Evolutionary conservation across 2,329 filamentous ascomycete species (phyloP).

Genomic region (Colletotrichum agaves): DNA sequence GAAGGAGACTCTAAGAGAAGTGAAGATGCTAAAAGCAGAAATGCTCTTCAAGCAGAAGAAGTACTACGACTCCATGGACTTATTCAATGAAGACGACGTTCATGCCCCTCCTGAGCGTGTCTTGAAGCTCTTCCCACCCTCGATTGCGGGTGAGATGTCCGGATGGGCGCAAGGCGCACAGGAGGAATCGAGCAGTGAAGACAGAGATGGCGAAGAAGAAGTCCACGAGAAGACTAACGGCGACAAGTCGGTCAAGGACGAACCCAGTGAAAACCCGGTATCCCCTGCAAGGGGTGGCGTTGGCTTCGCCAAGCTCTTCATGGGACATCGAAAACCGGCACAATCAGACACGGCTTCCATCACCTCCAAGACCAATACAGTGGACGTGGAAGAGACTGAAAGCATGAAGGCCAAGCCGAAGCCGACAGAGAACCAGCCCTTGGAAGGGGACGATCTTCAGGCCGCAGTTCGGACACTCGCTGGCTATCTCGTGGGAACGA

Average conservation of each 20-base stretch:
- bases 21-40: slow-evolving; percentile 93
- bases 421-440: slow-evolving; percentile 58
- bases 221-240: slow-evolving; percentile 47
- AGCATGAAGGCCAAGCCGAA: slow-evolving; percentile 60
- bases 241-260: slow-evolving; percentile 44
- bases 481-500: slow-evolving; percentile 88
- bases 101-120: slow-evolving; percentile 90
- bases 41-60: slow-evolving; percentile 83
- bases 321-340: slow-evolving; percentile 58
- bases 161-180: slow-evolving; percentile 56
- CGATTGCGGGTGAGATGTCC: slow-evolving; percentile 86
- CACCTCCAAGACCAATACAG: slow-evolving; percentile 63
- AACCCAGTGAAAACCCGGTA: slow-evolving; percentile 41
- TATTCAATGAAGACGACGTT: slow-evolving; percentile 87
- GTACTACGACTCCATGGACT: slow-evolving; percentile 85
- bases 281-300: slow-evolving; percentile 52
- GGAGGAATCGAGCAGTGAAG: slow-evolving; percentile 56
- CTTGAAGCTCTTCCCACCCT: slow-evolving; percentile 82
- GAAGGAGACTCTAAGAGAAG: slow-evolving; percentile 79
- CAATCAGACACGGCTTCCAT: slow-evolving; percentile 68
- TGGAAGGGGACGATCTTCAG: slow-evolving; percentile 85
- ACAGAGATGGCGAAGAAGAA: slow-evolving; percentile 45
- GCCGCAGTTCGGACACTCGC: slow-evolving; percentile 85
- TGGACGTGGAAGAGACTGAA: slow-evolving; percentile 65
- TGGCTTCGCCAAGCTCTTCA: slow-evolving; percentile 66